These are phyloP conservation scores for Mycena galericulata DNA, from an alignment of 768 basidiomycete species.

Conservation along the genomic window DNA sequence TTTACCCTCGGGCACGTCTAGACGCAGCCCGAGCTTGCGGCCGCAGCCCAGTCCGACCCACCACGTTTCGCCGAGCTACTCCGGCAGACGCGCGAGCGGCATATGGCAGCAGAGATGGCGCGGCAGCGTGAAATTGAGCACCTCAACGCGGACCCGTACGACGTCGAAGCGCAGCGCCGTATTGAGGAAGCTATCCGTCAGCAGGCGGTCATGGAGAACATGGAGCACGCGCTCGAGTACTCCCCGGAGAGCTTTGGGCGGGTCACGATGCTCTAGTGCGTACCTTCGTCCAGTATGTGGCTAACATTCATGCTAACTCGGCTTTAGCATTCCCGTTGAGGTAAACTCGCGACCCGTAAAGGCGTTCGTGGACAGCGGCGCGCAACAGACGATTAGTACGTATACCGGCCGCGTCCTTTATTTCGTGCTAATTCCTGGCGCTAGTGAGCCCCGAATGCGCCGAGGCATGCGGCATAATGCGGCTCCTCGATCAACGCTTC, in stretches of 20 bases:
- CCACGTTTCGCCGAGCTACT: constrained; percentile 81
- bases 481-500: constrained; percentile 88
- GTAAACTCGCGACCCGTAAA: constrained; percentile 92
- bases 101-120: constrained; percentile 63
- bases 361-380: constrained; percentile 98
- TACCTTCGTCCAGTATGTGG: too few species aligned
- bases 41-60: constrained; percentile 76
- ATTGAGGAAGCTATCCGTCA: constrained; percentile 96
- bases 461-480: constrained; percentile 94
- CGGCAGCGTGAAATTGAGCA: constrained; percentile 71
- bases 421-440: constrained; percentile 1
- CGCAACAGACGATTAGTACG: constrained; percentile 94
- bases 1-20: constrained; percentile 43
- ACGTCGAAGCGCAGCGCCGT: constrained; percentile 90
- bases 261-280: constrained; percentile 97
- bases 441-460: constrained; percentile 93
- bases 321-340: constrained; percentile 83
- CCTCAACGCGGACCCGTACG: constrained; percentile 90
- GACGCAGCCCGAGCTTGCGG: constrained; percentile 86
- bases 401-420: constrained; percentile 41
- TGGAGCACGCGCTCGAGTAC: constrained; percentile 94
- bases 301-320: not conserved
- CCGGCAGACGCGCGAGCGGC: constrained; percentile 68
- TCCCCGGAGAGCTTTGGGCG: constrained; percentile 93
- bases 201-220: constrained; percentile 90